phyloP scores from a whole-genome alignment of 148 eudicot genomes.

The Camellia granthamiana region DNA sequence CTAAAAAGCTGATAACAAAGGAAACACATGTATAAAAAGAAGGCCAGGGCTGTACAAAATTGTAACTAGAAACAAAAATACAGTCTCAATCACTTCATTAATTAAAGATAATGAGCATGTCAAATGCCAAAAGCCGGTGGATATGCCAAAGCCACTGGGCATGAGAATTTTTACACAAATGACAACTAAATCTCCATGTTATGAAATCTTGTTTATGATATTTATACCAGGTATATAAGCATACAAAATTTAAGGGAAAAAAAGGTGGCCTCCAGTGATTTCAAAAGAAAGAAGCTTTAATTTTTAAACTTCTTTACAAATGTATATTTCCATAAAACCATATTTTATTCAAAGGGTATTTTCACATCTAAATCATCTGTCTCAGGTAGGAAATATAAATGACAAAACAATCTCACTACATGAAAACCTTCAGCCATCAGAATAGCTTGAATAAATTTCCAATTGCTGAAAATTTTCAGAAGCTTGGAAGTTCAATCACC shows the following conservation, averaged over 20 bases:
- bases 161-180: neutral
- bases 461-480: neutral
- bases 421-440: neutral
- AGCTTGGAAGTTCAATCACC: neutral
- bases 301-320: slow-evolving; percentile 8
- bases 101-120: neutral
- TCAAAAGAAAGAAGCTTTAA: neutral
- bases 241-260: neutral
- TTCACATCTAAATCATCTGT: neutral
- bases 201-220: neutral
- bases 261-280: neutral
- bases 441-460: neutral
- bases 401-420: neutral
- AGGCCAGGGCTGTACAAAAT: neutral
- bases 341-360: neutral
- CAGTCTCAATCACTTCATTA: neutral
- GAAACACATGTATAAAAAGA: neutral
- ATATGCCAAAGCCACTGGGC: neutral
- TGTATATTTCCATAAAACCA: neutral
- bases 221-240: neutral
- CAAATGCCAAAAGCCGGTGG: neutral
- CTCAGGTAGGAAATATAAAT: neutral
- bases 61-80: neutral
- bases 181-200: neutral
- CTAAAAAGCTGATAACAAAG: neutral